Percentiles rank a stretch among this genome's conserved stretches.
Conservation (phyloP, 805 yeast species). For the Nakazawaea ernobii region DNA sequence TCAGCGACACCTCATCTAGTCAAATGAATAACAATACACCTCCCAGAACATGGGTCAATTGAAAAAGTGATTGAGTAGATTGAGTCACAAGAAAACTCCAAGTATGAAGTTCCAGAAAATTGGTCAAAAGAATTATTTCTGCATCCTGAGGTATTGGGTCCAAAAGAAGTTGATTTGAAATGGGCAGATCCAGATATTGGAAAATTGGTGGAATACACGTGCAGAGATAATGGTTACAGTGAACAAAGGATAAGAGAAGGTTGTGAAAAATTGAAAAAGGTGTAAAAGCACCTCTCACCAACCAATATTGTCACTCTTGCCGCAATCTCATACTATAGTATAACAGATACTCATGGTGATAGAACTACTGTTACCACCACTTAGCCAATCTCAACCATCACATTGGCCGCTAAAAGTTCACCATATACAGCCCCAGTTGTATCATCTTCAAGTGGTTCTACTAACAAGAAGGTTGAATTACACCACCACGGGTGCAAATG, state of each 20-base stretch:
- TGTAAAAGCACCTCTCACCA: too few relatives aligned
- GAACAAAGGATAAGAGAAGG: constrained; percentile 91
- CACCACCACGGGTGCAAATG: too few relatives aligned
- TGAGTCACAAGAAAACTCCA: constrained; percentile 45
- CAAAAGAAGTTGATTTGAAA: constrained; percentile 60
- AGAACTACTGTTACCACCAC: too few relatives aligned
- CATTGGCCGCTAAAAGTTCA: too few relatives aligned
- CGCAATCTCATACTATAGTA: too few relatives aligned
- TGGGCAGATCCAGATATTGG: constrained; percentile 89
- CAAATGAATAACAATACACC: neutral
- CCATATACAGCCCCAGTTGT: too few relatives aligned
- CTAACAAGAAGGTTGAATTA: too few relatives aligned
- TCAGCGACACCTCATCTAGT: constrained; percentile 49
- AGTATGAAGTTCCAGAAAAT: constrained; percentile 83
- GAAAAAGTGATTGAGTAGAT: constrained; percentile 72
- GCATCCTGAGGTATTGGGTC: constrained; percentile 71
- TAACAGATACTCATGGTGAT: too few relatives aligned
- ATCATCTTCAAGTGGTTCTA: too few relatives aligned
- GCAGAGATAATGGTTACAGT: constrained; percentile 81
- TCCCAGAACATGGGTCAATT: constrained; percentile 67
- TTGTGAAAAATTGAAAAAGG: constrained; percentile 78
- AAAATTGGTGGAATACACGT: constrained; percentile 78
- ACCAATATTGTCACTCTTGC: too few relatives aligned
- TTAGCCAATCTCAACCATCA: too few relatives aligned
- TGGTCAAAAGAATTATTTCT: constrained; percentile 89